These are phyloP conservation scores for Rhizopogon vinicolor DNA, from an alignment of 768 basidiomycete genomes.

Conservation along the genomic window DNA sequence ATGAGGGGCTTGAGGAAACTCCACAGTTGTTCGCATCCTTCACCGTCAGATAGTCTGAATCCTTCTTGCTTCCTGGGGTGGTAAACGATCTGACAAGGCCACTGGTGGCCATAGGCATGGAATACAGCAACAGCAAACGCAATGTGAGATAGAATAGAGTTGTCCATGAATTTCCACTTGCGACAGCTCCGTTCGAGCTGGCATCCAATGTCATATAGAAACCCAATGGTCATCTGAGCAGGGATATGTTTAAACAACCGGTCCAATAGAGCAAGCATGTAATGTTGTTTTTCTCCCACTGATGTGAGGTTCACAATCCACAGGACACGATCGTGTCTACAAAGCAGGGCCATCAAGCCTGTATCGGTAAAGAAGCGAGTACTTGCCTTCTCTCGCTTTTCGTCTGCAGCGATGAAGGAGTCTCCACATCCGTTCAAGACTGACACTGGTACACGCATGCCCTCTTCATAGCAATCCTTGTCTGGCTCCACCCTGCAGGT, in stretches of 20 bases:
- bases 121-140: slow-evolving; percentile 26
- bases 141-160: slow-evolving; percentile 13
- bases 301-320: slow-evolving; percentile 14
- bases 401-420: slow-evolving; percentile 19
- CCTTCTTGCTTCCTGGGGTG: slow-evolving; percentile 26
- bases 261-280: slow-evolving; percentile 15
- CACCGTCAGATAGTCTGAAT: slow-evolving; percentile 23
- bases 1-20: slow-evolving; percentile 16
- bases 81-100: slow-evolving; percentile 30
- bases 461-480: slow-evolving; percentile 13
- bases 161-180: slow-evolving; percentile 3
- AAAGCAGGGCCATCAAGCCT: slow-evolving; percentile 19
- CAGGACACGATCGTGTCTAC: slow-evolving; percentile 16
- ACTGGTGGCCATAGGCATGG: slow-evolving; percentile 32
- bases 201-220: slow-evolving; percentile 23
- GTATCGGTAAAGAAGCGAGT: slow-evolving; percentile 12
- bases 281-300: slow-evolving; percentile 18
- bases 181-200: slow-evolving; percentile 15
- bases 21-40: slow-evolving; percentile 25
- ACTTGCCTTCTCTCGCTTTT: slow-evolving; percentile 14
- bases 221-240: slow-evolving; percentile 4
- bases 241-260: slow-evolving; percentile 16
- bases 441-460: slow-evolving; percentile 21
- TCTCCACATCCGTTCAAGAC: slow-evolving; percentile 28
- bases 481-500: background rate